Conservation (phyloP, 768 basidiomycete species). For the Mycena capillaripes region DNA sequence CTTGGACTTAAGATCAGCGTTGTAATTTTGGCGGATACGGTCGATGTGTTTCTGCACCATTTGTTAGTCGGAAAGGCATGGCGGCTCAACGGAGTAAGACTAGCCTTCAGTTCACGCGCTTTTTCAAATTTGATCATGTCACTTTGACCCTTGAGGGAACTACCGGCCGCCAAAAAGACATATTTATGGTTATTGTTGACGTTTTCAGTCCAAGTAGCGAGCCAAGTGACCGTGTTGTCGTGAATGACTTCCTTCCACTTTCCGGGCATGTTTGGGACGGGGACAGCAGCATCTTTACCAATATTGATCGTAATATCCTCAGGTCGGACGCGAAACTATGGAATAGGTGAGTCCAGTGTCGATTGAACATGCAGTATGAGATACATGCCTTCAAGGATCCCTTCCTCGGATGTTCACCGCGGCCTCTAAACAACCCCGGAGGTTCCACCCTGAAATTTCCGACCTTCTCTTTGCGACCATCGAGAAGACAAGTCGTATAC, state of each 20-base stretch:
- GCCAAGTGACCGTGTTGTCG: slow-evolving; percentile 98
- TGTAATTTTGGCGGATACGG: slow-evolving; percentile 91
- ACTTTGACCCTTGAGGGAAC: slow-evolving; percentile 97
- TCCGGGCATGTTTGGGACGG: slow-evolving; percentile 92
- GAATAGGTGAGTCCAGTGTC: neutral
- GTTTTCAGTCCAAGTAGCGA: slow-evolving; percentile 99
- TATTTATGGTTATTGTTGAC: slow-evolving; percentile 97
- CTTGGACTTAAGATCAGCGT: slow-evolving; percentile 85
- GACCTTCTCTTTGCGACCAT: slow-evolving; percentile 97
- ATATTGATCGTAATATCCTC: slow-evolving; percentile 98
- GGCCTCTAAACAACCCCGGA: slow-evolving; percentile 97
- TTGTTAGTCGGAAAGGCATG: neutral
- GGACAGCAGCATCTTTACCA: slow-evolving; percentile 78
- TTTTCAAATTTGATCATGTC: slow-evolving; percentile 99
- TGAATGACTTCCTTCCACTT: slow-evolving; percentile 91
- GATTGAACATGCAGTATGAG: neutral
- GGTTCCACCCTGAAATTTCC: slow-evolving; percentile 99
- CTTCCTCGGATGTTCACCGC: slow-evolving; percentile 98
- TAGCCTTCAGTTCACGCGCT: slow-evolving; percentile 94
- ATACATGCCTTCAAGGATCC: slow-evolving; percentile 88
- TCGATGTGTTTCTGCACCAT: slow-evolving; percentile 85
- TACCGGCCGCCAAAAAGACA: slow-evolving; percentile 97
- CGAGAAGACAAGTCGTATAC: slow-evolving; percentile 89
- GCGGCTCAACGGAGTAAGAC: slow-evolving; percentile 29
- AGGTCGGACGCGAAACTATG: slow-evolving; percentile 87